Base-by-base conservation (phyloP, 352 stramenopile genomes). In the Pythium rhizo-oryzae region DNA sequence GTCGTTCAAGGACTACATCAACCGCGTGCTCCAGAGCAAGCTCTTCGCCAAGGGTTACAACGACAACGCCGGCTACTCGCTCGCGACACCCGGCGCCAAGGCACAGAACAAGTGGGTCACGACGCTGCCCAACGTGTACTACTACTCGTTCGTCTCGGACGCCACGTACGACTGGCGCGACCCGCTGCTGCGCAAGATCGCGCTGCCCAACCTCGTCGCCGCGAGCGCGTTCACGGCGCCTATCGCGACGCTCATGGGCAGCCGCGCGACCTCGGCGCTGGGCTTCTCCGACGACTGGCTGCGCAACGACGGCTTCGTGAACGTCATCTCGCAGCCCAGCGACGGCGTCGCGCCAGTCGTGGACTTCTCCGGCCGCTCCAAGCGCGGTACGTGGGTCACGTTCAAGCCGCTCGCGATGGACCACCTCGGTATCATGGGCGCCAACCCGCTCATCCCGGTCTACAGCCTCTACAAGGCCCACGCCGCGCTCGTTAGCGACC, bases 71-170 rank as follows among this genome's bases (percentile, higher is more conserved):
- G n/a, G n/a, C n/a, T n/a, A n/a, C n/a, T 75, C 60, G 15, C 70
- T 89, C 33, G 79, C 76, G 1, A 76, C 74, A 2, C 33, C 53
- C 6, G 80, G 80, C 0, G 80, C 78, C 0, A 67, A 63, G 21
- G 75, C 80, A 19, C 70, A 82, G 37, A 83, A 59, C 43, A 74
- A 44, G 30, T 89, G 80, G 80, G 76, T 89, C 41, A 54, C 78
- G 61, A 89, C 80, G 33, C 70, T 89, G 41, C 54, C 67, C 18
- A 79, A 79, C 46, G 59, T 89, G 0, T 87, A 83, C 69, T 89
- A 89, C 74, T 87, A 77, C 71, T 79, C 70, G 37, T 84, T 77
- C 50, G 73, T 77, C 8, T 76, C 73, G 2, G 67, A 73, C 13
- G 73, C 73, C 54, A 77, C 76, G 15, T 78, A 71, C 54, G 65